Conservation (phyloP, 2,329 filamentous ascomycete species). For the Ophiostoma pallidulum region DNA sequence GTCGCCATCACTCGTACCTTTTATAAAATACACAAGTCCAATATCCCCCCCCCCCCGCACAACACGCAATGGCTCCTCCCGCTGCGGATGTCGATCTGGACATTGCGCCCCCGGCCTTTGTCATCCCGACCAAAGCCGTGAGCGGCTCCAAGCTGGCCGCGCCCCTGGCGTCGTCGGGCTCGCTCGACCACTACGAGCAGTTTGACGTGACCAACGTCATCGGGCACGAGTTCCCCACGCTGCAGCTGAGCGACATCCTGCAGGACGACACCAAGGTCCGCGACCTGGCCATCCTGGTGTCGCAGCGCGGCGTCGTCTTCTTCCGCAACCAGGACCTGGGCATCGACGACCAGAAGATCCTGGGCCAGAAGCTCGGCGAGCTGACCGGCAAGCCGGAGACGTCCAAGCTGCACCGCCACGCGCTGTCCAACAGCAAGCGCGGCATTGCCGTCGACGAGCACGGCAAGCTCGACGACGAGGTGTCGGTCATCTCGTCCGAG, state of each 20-base stretch:
- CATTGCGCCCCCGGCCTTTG: slow-evolving; percentile 10
- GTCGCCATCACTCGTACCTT: background rate
- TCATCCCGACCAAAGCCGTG: slow-evolving; percentile 14
- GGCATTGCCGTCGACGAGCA: slow-evolving; percentile 34
- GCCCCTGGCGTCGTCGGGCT: slow-evolving; percentile 21
- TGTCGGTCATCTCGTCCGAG: slow-evolving; percentile 39
- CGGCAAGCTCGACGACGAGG: slow-evolving; percentile 36
- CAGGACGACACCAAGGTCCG: slow-evolving; percentile 38
- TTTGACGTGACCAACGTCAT: slow-evolving; percentile 39
- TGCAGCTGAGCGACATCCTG: slow-evolving; percentile 28
- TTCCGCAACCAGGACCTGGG: slow-evolving; percentile 51
- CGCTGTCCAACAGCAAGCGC: slow-evolving; percentile 37
- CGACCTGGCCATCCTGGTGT: slow-evolving; percentile 42
- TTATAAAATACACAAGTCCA: too few species aligned
- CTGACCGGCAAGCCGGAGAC: slow-evolving; percentile 35
- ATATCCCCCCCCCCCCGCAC: too few species aligned
- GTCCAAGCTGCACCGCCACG: slow-evolving; percentile 36
- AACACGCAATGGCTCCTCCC: slow-evolving; percentile 20
- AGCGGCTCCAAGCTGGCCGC: slow-evolving; percentile 17
- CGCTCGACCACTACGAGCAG: slow-evolving; percentile 22
- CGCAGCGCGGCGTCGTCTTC: slow-evolving; percentile 56
- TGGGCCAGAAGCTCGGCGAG: slow-evolving; percentile 38
- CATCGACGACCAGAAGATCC: slow-evolving; percentile 41
- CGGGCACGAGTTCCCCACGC: slow-evolving; percentile 36
- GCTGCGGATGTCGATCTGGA: slow-evolving; percentile 22